Evolutionary conservation across 192 early-diverging fungal genomes (phyloP), one percentile per base, ranked within the genome.

Genomic region (Funneliformis mosseae): DNA sequence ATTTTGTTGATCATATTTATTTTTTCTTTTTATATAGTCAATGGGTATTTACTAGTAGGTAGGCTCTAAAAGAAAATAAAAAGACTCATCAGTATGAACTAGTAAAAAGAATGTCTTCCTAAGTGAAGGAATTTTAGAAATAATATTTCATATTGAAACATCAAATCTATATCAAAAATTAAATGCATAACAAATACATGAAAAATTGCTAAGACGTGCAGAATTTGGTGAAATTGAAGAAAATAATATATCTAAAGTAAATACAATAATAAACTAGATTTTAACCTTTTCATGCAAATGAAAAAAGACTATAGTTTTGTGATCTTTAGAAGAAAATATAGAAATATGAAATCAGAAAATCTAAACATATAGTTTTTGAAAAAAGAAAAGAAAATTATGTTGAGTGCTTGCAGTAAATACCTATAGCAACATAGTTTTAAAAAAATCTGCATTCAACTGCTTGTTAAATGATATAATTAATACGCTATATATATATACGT

Each of bases 191-290:
- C 66, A 68, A 23, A 68, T 68, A 33, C 5, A 41, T 42, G 18
- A 68, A 68, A 6, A 42, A 41, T 10, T 68, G 33, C 5, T 68
- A 16, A 68, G 5, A 8, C 16, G 5, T 41, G 38, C 38, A 38
- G 33, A 68, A 27, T 3, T 41, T 10, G 33, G 14, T 21, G 66
- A 68, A 68, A 68, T 68, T 68, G 12, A 68, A 38, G 33, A 68
- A 5, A 68, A 41, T 68, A 5, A 68, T 1, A 18, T 41, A 68
- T 4, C 16, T 68, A 68, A 68, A 68, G 66, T 68, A 33, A 41
- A 28, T 33, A 68, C 66, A 68, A 68, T 68, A 68, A 18, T 16
- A 42, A 68, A 68, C 5, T 42, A 33, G 18, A 68, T 68, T 68
- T 33, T 16, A 16, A 33, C 14, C 18, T 68, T 68, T 41, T 68